Conservation (phyloP, 805 yeast species). For the Yamadazyma olivae region DNA sequence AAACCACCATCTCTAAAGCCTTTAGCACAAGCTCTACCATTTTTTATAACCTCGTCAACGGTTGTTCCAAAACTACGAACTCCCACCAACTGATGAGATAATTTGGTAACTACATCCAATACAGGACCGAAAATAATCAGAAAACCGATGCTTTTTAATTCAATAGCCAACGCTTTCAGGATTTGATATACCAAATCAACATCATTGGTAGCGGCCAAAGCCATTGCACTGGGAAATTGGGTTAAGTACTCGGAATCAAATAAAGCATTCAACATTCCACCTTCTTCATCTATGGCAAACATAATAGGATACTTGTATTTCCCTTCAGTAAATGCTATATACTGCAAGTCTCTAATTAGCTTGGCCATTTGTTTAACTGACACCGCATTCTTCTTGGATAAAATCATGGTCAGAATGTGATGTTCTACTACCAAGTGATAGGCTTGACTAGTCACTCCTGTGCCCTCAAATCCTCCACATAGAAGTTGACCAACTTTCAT, state of each 20-base stretch:
- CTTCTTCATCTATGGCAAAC: conserved; percentile 61
- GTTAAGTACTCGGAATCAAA: conserved; percentile 50
- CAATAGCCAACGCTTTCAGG: conserved; percentile 51
- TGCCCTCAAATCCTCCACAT: conserved; percentile 59
- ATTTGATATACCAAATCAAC: conserved; percentile 48
- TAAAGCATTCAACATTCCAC: conserved; percentile 59
- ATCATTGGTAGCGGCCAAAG: conserved; percentile 53
- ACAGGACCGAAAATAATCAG: conserved; percentile 60
- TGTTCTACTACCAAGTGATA: conserved; percentile 48
- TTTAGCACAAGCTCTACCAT: conserved; percentile 48
- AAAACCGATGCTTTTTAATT: conserved; percentile 53
- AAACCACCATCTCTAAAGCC: conserved; percentile 56
- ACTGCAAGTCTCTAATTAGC: conserved; percentile 52
- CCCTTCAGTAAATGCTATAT: conserved; percentile 46
- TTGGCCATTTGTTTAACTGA: conserved; percentile 47
- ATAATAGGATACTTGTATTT: conserved; percentile 51
- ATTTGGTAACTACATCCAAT: conserved; percentile 55
- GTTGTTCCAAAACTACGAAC: conserved; percentile 61
- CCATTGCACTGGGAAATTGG: conserved; percentile 68
- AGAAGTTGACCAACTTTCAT: conserved; percentile 46
- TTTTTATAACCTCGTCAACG: conserved; percentile 55
- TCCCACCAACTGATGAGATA: conserved; percentile 55
- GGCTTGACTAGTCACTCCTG: conserved; percentile 51
- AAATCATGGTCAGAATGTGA: conserved; percentile 49
- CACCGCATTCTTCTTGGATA: conserved; percentile 49